Evolutionary conservation across 306 rosid species (phyloP), one percentile per base, ranked within the genome.

Genomic region (Glycyrrhiza uralensis): DNA sequence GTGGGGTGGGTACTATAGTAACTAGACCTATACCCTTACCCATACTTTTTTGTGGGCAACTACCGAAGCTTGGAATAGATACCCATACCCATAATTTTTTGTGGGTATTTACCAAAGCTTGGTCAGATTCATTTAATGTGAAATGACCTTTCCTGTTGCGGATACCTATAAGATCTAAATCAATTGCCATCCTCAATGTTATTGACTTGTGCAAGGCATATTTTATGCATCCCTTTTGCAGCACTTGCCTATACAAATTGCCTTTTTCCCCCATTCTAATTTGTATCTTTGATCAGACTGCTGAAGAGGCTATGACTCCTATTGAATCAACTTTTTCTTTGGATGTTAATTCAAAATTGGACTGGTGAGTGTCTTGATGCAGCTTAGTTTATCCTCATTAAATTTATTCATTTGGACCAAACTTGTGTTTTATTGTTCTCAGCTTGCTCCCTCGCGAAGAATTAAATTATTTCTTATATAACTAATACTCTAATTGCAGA

Each of bases 221-320:
- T 47, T 38, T 56, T 33, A 15, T 23, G 14, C 41, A 2, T 57
- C 55, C 75, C 12, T 23, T 39, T 69, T 64, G 75, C 29, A 44
- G 30, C 49, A 56, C 18, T 39, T 50, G 17, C 49, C 19, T 55
- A 36, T 62, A 14, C 23, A 39, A 28, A 45, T 14, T 74, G 45
- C 76, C 26, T 60, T 32, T 19, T 45, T 28, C 26, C 11, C 55
- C 14, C 55, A 13, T 22, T 74, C 32, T 41, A 20, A 29, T 64
- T 49, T 7, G 36, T 54, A 4, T 63, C 39, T 75, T 52, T 55
- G 52, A 72, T 62, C 85, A 93, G 98, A 93, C 90, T 49, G 98
- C 98, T 60, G 97, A 88, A 81, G 96, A 85, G 82, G 98, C 98
- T 28, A 93, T 90, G 98, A 93, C 97, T 15, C 98, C 98, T 59